Evolutionary conservation across 208 protist genomes (phyloP).

Genomic region (Trypanosoma lewisi): DNA sequence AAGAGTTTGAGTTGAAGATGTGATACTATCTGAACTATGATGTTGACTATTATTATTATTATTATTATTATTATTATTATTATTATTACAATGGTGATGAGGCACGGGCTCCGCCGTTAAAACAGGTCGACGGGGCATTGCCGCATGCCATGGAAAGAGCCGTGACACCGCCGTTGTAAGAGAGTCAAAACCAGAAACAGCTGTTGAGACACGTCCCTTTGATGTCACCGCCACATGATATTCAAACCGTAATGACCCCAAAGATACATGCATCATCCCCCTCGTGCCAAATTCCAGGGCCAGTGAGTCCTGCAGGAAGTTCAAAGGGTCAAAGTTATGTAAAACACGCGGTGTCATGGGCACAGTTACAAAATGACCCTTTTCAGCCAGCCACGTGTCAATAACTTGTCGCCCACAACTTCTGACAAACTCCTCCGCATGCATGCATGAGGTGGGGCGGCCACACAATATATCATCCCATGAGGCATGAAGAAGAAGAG

Average conservation of each 20-base stretch:
- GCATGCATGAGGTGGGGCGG: neutral
- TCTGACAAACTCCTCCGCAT: constrained; percentile 19
- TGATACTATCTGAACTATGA: too few relatives aligned
- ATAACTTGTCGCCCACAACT: constrained; percentile 26
- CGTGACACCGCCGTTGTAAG: constrained; percentile 1
- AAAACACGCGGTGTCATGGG: constrained; percentile 15
- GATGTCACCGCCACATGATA: constrained; percentile 15
- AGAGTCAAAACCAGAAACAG: constrained; percentile 16
- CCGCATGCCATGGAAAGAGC: constrained; percentile 20
- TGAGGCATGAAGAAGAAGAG: constrained; percentile 6
- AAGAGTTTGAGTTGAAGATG: too few relatives aligned
- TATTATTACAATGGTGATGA: neutral
- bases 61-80: neutral
- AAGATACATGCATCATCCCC: neutral
- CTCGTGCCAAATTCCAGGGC: constrained; percentile 19
- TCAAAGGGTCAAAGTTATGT: neutral
- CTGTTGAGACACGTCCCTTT: constrained; percentile 11
- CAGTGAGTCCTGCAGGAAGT: constrained; percentile 18
- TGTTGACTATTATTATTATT: too few relatives aligned
- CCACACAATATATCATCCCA: constrained; percentile 10
- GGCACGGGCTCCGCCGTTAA: neutral
- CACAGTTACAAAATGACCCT: constrained; percentile 6
- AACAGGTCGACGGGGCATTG: neutral
- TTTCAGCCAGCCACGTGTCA: constrained; percentile 19
- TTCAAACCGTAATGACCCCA: constrained; percentile 8